Evolutionary conservation across 306 rosid genomes (phyloP).

Genomic region (Leucaena leucocephala): DNA sequence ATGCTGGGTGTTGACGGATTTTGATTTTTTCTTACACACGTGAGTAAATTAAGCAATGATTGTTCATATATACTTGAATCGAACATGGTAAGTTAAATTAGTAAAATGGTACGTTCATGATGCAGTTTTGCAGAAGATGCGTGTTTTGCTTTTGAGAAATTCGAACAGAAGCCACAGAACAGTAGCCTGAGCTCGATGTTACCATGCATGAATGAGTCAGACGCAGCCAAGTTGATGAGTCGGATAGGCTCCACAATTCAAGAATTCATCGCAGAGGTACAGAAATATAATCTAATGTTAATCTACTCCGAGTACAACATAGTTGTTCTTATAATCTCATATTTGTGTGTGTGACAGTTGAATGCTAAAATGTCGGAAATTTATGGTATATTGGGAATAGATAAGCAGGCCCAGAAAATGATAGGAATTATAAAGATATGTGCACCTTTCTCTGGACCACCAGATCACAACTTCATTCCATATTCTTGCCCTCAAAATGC

Average conservation of each 20-base stretch:
- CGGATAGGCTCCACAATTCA: slow-evolving; percentile 60
- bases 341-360: slow-evolving; percentile 49
- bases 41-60: slow-evolving; percentile 35
- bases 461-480: slow-evolving; percentile 57
- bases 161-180: slow-evolving; percentile 52
- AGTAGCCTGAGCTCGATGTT: slow-evolving; percentile 60
- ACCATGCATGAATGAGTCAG: slow-evolving; percentile 59
- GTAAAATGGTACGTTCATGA: not conserved
- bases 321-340: not conserved
- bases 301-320: not conserved
- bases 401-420: slow-evolving; percentile 34
- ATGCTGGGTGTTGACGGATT: slow-evolving; percentile 67
- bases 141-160: slow-evolving; percentile 63
- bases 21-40: slow-evolving; percentile 71
- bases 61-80: not conserved
- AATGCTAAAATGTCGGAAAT: slow-evolving; percentile 55
- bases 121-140: slow-evolving; percentile 72
- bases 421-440: slow-evolving; percentile 50
- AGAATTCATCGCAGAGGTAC: slow-evolving; percentile 54
- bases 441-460: slow-evolving; percentile 64
- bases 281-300: not conserved
- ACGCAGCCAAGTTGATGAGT: slow-evolving; percentile 48
- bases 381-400: slow-evolving; percentile 48
- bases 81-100: not conserved
- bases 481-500: slow-evolving; percentile 44